Base-by-base conservation (phyloP, 768 basidiomycete genomes). In the Collybiopsis luxurians region DNA sequence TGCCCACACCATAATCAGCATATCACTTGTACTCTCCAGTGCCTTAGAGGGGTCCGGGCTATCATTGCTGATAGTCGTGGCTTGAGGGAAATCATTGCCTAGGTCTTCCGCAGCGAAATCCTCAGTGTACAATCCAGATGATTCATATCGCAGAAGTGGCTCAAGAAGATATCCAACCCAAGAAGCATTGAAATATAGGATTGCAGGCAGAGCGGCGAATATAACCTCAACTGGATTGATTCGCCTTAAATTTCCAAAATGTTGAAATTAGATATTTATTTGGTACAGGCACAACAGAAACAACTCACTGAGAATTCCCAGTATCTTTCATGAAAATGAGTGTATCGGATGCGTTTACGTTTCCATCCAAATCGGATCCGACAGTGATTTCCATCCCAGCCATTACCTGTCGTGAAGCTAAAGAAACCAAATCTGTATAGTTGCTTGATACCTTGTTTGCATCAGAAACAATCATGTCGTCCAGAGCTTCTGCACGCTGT, bases 91-190 rank as follows among this genome's bases (percentile, higher is more conserved):
- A 12, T 15, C 21, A 19, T 21, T 54, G 34, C 64, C 64, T 15
- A 68, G 57, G 47, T 66, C 64, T 26, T 51, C 57, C 2, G 57
- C 51, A 26, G 61, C 63, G 40, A 46, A 66, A 19, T 46, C 26
- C 11, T 60, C 26, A 15, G 51, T 49, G 55, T 63, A 67, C 24
- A 52, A 38, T 26, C 21, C 34, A 15, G 62, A 61, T 19, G 55
- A 38, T 50, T 64, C 55, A 47, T 62, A 67, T 21, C 58, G 42
- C 27, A 68, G 52, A 13, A 67, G 49, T 5, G 66, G 66, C 21
- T 46, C 31, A 2, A 68, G 53, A 4, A 61, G 47, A 5, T 39
- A 50, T 27, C 53, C 57, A 11, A 42, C 54, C 49, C 51, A 56
- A 15, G 58, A 51, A 4, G 61, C 38, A 39, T 64, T 61, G 26